Percentiles rank a stretch among this genome's conserved stretches.
These are phyloP conservation scores for Phytopythium montanum DNA, from an alignment of 352 stramenopile genomes.

Conservation along the genomic window DNA sequence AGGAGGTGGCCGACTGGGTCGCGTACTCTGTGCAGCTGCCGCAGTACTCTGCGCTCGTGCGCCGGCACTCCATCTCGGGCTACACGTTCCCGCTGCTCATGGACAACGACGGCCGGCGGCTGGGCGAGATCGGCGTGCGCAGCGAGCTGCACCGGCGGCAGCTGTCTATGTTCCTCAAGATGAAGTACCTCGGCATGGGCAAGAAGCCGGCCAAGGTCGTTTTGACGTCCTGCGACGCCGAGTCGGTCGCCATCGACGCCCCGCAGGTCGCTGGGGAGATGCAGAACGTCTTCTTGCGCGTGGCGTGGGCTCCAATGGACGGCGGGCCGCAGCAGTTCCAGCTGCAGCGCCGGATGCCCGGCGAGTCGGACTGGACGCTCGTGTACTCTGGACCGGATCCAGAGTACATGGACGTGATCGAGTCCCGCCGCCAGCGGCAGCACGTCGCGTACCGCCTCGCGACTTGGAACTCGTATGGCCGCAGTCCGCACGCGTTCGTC, in stretches of 20 bases:
- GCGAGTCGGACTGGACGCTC: constrained; percentile 46
- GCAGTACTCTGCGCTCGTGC: constrained; percentile 79
- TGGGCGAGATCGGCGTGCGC: constrained; percentile 70
- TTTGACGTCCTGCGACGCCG: constrained; percentile 32
- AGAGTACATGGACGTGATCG: constrained; percentile 68
- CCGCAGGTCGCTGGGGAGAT: constrained; percentile 8
- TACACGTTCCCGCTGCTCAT: constrained; percentile 87
- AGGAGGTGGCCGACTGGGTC: constrained; percentile 81
- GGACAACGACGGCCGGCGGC: constrained; percentile 67
- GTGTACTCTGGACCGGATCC: constrained; percentile 63
- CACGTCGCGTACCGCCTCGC: constrained; percentile 73
- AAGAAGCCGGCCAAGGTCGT: constrained; percentile 46
- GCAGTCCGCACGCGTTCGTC: constrained; percentile 53
- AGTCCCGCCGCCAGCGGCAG: constrained; percentile 22
- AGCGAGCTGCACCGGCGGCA: constrained; percentile 75
- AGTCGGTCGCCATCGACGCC: constrained; percentile 10
- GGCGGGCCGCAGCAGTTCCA: constrained; percentile 59
- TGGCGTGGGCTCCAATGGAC: constrained; percentile 51
- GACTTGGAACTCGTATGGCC: constrained; percentile 82
- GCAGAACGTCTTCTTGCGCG: constrained; percentile 42
- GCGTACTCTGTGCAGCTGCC: constrained; percentile 75
- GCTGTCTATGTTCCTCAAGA: constrained; percentile 77
- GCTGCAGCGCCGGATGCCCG: constrained; percentile 60
- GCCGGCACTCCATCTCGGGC: constrained; percentile 73
- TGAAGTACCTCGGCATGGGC: constrained; percentile 80